Evolutionary conservation across 495 filamentous ascomycete species (phyloP), one percentile per base, ranked within the genome.

Genomic region (Astrothelium subdiscretum): DNA sequence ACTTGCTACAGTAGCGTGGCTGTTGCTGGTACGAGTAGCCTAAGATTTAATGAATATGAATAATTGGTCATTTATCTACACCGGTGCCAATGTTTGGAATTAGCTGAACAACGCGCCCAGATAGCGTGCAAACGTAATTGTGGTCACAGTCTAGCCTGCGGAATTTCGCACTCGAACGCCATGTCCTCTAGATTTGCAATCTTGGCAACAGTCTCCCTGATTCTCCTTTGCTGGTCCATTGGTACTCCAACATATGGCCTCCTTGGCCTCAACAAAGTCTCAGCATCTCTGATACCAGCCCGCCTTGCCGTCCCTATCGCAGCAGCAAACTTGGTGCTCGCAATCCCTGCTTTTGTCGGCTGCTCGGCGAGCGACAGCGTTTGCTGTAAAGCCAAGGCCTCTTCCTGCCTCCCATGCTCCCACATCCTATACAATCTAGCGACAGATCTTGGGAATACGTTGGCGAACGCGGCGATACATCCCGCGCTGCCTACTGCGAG

Each of bases 391-490:
- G 69, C 70, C 60, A 85, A 35, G 27, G 83, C 83, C 65, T 85
- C 80, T 5, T 73, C 67, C 26, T 72, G 65, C 62, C 74, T 78
- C 10, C 80, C 78, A 27, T 71, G 71, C 42, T 70, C 73, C 65
- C 77, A 81, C 1, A 84, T 68, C 20, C 75, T 69, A 71, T 83
- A 87, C 13, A 85, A 73, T 57, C 70, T 70, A 10, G 77, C 75
- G 20, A 82, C 70, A 0, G 77, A 77, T 67, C 76, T 78, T 2
- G 84, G 85, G 52, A 86, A 84, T 29, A 85, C 78, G 68, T 86
- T 87, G 54, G 74, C 84, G 68, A 88, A 86, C 4, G 82, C 85
- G 1, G 82, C 80, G 63, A 87, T 84, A 63, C 81, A 85, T 5
- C 85, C 85, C 5, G 82, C 78, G 3, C 78, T 79, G 2, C 84